Percentiles rank a stretch among this genome's conserved stretches.
These are phyloP conservation scores for Stylonectria norvegica DNA, from an alignment of 2,329 filamentous ascomycete genomes.

Conservation along the genomic window DNA sequence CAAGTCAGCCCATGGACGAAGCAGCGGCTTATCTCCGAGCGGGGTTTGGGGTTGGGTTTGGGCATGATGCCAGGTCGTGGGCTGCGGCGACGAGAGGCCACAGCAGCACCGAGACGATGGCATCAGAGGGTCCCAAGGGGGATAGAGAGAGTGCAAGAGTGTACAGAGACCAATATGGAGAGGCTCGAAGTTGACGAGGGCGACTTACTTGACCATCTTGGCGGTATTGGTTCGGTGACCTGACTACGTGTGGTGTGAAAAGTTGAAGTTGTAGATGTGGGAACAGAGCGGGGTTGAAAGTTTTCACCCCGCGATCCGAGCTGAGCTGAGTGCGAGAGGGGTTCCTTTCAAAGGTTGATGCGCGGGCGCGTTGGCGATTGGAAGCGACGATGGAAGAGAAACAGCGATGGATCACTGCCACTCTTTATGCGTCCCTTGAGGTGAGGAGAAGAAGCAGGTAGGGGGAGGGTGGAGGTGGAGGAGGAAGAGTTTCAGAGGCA, in stretches of 20 bases:
- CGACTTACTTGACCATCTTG: constrained; percentile 99
- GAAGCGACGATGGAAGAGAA: constrained; percentile 35
- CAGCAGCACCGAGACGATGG: constrained; percentile 1
- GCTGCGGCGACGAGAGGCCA: constrained; percentile 2
- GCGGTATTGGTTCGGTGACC: constrained; percentile 63
- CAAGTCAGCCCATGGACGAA: constrained; percentile 46
- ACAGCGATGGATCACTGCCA: constrained; percentile 40
- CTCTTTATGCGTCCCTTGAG: constrained; percentile 39
- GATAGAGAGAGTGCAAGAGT: background rate
- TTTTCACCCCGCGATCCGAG: constrained; percentile 39
- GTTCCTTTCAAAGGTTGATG: background rate
- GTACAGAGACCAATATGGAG: constrained; percentile 7
- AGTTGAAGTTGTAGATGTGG: constrained; percentile 34
- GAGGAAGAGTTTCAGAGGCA: constrained; percentile 20
- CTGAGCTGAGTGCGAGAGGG: no score
- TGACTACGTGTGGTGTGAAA: constrained; percentile 35
- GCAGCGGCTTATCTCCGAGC: constrained; percentile 39
- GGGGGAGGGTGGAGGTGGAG: constrained; percentile 26
- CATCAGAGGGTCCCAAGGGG: constrained; percentile 7
- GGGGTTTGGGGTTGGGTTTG: constrained; percentile 27
- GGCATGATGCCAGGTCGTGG: constrained; percentile 13
- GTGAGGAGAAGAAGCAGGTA: constrained; percentile 25
- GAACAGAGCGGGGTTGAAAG: constrained; percentile 46
- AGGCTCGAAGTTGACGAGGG: constrained; percentile 9
- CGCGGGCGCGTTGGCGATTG: constrained; percentile 19